Evolutionary conservation across 176 grass and related monocot genomes (phyloP).

Genomic region (Elaeis guineensis): DNA sequence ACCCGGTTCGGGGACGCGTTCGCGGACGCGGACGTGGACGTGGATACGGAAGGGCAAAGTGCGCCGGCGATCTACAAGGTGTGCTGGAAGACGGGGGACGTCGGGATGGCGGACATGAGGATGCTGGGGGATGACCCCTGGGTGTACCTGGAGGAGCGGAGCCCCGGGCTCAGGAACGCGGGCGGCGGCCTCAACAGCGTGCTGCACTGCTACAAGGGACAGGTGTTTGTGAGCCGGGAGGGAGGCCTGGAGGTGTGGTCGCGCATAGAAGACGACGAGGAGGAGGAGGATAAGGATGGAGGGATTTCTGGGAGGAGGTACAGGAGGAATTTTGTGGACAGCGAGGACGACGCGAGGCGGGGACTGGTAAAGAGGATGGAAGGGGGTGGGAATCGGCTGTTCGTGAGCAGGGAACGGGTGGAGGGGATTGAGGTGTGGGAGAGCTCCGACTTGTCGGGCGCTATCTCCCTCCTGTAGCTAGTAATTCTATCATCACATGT

Average conservation of each 20-base stretch:
- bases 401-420: constrained; percentile 49
- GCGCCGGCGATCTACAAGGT: constrained; percentile 62
- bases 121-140: constrained; percentile 64
- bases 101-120: constrained; percentile 71
- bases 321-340: constrained; percentile 57
- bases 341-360: constrained; percentile 44
- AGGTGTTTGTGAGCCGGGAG: constrained; percentile 70
- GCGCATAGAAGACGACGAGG: constrained; percentile 24
- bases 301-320: constrained; percentile 23
- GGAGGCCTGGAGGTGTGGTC: constrained; percentile 88
- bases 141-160: constrained; percentile 50
- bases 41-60: constrained; percentile 24
- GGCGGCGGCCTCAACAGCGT: constrained; percentile 57
- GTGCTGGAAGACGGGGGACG: constrained; percentile 77
- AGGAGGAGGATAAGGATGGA: constrained; percentile 6
- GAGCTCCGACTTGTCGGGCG: constrained; percentile 39
- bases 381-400: constrained; percentile 76
- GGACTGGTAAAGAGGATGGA: constrained; percentile 60
- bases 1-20: constrained; percentile 79
- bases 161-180: constrained; percentile 28
- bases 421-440: constrained; percentile 76
- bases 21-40: constrained; percentile 57
- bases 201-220: constrained; percentile 58
- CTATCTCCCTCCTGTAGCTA: constrained; percentile 34
- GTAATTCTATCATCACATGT: no score